Percentiles rank a stretch among this genome's conserved stretches.
These are phyloP conservation scores for Tulasnella sp. DNA, from an alignment of 768 basidiomycete species.

Conservation along the genomic window DNA sequence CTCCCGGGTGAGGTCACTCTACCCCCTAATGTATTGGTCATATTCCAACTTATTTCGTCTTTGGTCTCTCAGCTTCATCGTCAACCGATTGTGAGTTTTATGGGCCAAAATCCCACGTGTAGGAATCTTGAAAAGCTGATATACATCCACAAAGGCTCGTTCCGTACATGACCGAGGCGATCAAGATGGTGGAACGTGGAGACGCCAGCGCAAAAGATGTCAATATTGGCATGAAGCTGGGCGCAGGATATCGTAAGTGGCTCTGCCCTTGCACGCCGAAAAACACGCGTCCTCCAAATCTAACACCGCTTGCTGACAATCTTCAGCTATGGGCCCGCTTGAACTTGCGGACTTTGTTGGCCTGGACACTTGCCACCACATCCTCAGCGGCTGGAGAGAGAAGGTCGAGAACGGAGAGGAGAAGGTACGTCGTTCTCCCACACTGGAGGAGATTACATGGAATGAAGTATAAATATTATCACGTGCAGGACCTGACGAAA, in stretches of 20 bases:
- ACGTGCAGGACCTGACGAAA: neutral
- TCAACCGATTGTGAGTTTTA: conserved; percentile 26
- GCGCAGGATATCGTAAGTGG: conserved; percentile 29
- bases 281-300: no score
- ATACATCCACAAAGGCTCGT: conserved; percentile 22
- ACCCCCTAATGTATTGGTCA: no score
- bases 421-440: no score
- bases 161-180: conserved; percentile 34
- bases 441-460: neutral
- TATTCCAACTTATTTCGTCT: no score
- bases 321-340: conserved; percentile 28
- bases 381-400: conserved; percentile 31
- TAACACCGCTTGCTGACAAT: neutral
- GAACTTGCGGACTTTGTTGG: conserved; percentile 32
- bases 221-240: conserved; percentile 36
- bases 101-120: no score
- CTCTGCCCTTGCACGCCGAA: no score
- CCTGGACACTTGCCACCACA: conserved; percentile 26
- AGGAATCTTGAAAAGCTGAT: neutral
- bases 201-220: conserved; percentile 33
- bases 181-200: conserved; percentile 34
- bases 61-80: conserved; percentile 30
- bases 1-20: conserved; percentile 26
- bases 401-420: conserved; percentile 26
- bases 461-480: neutral